A percentile compares a stretch with the other conserved stretches of the same genome.
These are phyloP conservation scores for Magnaporthales sp. DNA, from an alignment of 2,329 filamentous ascomycete species.

Conservation along the genomic window DNA sequence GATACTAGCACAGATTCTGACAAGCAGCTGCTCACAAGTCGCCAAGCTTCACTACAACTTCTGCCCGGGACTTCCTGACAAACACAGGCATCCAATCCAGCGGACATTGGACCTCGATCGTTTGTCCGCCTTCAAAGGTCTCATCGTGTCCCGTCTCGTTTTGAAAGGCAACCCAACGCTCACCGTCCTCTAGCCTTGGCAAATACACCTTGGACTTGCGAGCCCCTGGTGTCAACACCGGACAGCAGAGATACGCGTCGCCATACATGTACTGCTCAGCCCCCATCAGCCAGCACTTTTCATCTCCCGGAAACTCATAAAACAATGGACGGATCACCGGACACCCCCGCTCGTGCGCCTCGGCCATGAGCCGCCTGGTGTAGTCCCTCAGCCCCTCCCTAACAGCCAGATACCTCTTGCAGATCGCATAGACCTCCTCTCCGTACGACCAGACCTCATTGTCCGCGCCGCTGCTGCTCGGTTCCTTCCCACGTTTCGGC, in stretches of 20 bases:
- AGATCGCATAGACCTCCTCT: conserved; percentile 49
- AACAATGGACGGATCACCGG: conserved; percentile 56
- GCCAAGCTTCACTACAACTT: too few relatives aligned
- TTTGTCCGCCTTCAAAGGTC: conserved; percentile 6
- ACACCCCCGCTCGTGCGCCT: conserved; percentile 49
- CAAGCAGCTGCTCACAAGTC: too few relatives aligned
- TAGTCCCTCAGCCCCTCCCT: conserved; percentile 51
- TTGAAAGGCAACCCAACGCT: not conserved
- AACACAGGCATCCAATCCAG: conserved; percentile 8
- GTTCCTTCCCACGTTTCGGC: conserved; percentile 36
- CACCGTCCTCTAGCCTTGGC: conserved; percentile 20
- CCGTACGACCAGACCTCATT: conserved; percentile 64
- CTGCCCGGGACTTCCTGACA: too few relatives aligned
- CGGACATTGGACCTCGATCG: conserved; percentile 5
- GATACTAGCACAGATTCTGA: too few relatives aligned
- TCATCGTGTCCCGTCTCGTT: not conserved
- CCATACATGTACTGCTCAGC: conserved; percentile 56
- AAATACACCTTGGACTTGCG: conserved; percentile 40
- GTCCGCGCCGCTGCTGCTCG: conserved; percentile 38
- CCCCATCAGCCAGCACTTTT: conserved; percentile 44
- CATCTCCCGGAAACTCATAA: conserved; percentile 52
- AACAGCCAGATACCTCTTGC: conserved; percentile 47
- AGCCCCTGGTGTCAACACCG: conserved; percentile 41
- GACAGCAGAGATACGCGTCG: conserved; percentile 46
- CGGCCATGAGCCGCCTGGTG: conserved; percentile 46